Evolutionary conservation across 495 filamentous ascomycete genomes (phyloP).

Genomic region (Aspergillus leporis): DNA sequence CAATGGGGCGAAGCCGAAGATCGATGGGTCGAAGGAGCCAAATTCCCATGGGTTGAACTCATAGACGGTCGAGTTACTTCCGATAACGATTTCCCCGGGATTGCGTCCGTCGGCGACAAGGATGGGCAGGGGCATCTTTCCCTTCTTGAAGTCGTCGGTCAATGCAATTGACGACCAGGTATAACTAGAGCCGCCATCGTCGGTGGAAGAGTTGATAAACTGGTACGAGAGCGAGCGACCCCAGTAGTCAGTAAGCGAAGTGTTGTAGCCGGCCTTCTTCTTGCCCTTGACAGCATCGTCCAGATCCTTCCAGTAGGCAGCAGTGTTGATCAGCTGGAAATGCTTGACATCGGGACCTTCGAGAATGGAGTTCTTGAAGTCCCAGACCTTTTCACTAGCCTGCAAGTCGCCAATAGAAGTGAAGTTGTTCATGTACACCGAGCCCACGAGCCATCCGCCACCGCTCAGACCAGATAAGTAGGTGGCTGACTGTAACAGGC

Average conservation of each 20-base stretch:
- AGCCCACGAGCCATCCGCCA: constrained; percentile 87
- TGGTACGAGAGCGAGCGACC: constrained; percentile 76
- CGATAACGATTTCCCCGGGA: constrained; percentile 63
- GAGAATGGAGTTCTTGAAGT: constrained; percentile 74
- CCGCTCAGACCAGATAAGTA: constrained; percentile 85
- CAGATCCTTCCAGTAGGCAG: constrained; percentile 68
- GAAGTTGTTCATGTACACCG: constrained; percentile 87
- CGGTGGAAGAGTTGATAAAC: constrained; percentile 67
- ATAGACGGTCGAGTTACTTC: constrained; percentile 74
- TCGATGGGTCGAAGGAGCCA: constrained; percentile 77
- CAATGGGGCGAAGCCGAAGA: constrained; percentile 75
- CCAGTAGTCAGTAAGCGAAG: constrained; percentile 82
- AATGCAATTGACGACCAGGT: constrained; percentile 86
- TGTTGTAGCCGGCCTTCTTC: constrained; percentile 67
- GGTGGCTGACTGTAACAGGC: constrained; percentile 76
- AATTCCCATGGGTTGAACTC: constrained; percentile 88
- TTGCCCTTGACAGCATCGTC: constrained; percentile 62
- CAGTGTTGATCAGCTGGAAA: constrained; percentile 47
- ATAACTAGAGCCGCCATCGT: constrained; percentile 66
- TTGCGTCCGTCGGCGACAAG: constrained; percentile 72
- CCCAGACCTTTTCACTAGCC: constrained; percentile 60
- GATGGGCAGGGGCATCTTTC: constrained; percentile 74
- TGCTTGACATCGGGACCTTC: constrained; percentile 53
- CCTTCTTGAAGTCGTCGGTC: constrained; percentile 62
- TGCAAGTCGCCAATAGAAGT: constrained; percentile 64